phyloP scores from a whole-genome alignment of 2,329 filamentous ascomycete species.

The Calonectria fujianensis region DNA sequence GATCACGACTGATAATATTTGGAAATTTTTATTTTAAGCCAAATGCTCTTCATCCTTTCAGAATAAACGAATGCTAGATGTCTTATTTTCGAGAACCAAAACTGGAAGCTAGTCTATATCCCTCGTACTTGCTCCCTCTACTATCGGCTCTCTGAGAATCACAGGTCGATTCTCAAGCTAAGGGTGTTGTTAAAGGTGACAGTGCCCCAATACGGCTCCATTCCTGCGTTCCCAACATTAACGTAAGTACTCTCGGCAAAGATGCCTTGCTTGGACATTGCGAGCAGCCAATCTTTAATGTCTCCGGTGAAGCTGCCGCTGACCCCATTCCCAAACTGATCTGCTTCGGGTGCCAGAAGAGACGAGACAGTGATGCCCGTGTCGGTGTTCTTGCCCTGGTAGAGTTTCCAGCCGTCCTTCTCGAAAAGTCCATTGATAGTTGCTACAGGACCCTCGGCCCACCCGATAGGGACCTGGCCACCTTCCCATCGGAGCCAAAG shows the following conservation, averaged over 20 bases:
- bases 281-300: constrained; percentile 48
- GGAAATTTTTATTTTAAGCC: too few relatives aligned
- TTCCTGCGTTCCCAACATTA: constrained; percentile 47
- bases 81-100: too few relatives aligned
- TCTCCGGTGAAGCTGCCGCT: constrained; percentile 42
- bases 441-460: constrained; percentile 41
- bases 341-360: constrained; percentile 34
- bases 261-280: constrained; percentile 39
- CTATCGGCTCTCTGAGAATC: too few relatives aligned
- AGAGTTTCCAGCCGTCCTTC: constrained; percentile 47
- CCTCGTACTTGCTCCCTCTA: too few relatives aligned
- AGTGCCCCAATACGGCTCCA: constrained; percentile 46
- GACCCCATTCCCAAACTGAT: constrained; percentile 37
- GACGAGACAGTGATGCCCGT: constrained; percentile 46
- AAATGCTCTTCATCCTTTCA: too few relatives aligned
- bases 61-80: too few relatives aligned
- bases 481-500: constrained; percentile 45
- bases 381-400: constrained; percentile 44
- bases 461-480: constrained; percentile 44
- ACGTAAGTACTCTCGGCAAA: constrained; percentile 42
- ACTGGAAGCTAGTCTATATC: too few relatives aligned
- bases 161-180: too few relatives aligned
- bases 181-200: too few relatives aligned
- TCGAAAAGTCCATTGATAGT: constrained; percentile 45
- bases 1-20: too few relatives aligned